Conservation (phyloP, 1,139 yeast genomes). For the Blastobotrys serpentis region DNA sequence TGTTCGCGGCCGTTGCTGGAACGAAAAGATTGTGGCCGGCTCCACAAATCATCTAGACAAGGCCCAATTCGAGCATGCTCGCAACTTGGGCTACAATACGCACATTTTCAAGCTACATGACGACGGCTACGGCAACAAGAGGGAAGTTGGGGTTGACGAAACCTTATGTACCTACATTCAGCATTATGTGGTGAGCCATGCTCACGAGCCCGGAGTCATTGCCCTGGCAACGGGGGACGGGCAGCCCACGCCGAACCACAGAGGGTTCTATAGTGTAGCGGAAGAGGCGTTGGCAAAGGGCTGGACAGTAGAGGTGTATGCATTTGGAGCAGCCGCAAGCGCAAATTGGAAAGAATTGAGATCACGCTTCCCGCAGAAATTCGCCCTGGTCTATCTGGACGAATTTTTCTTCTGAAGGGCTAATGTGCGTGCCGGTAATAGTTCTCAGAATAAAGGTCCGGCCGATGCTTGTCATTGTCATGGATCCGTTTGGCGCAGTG, state of each 20-base stretch:
- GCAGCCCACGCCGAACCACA: constrained; percentile 22
- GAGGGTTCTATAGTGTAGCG: constrained; percentile 24
- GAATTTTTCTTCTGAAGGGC: constrained; percentile 19
- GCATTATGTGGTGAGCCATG: constrained; percentile 12
- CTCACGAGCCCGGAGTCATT: constrained; percentile 20
- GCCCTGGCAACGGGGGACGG: constrained; percentile 32
- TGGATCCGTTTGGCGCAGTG: constrained; percentile 10
- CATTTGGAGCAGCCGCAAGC: constrained; percentile 26
- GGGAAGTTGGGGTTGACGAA: constrained; percentile 30
- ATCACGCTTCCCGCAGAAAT: constrained; percentile 13
- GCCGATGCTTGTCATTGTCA: constrained; percentile 11
- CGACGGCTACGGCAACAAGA: constrained; percentile 5
- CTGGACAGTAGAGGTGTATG: constrained; percentile 29
- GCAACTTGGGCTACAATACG: constrained; percentile 3
- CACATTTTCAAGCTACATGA: constrained; percentile 8
- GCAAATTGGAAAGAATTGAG: constrained; percentile 21
- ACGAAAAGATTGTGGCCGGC: constrained; percentile 13
- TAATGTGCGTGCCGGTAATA: constrained; percentile 2
- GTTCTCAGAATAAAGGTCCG: constrained; percentile 8
- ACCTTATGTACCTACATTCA: constrained; percentile 19
- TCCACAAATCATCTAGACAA: constrained; percentile 5
- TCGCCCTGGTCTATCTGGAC: constrained; percentile 25
- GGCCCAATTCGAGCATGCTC: constrained; percentile 1
- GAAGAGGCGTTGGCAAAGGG: constrained; percentile 23
- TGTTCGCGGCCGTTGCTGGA: constrained; percentile 24